phyloP scores from a whole-genome alignment of 495 filamentous ascomycete genomes.

The Penicillium riverlandense region DNA sequence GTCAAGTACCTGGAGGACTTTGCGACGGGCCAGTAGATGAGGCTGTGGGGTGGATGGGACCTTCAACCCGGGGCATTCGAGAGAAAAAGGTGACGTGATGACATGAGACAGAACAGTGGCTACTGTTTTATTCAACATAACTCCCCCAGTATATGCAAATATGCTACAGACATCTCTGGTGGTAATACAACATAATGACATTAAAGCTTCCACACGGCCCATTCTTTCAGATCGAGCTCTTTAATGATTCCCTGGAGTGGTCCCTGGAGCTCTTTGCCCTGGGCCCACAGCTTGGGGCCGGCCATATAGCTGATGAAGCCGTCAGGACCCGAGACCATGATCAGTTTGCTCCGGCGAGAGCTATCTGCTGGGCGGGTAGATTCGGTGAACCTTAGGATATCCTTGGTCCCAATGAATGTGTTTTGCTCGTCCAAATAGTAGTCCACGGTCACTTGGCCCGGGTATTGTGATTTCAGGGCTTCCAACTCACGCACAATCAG shows the following conservation, averaged over 20 bases:
- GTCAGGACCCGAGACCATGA: constrained; percentile 81
- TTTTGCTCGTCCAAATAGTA: constrained; percentile 78
- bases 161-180: constrained; percentile 9
- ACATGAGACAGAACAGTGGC: constrained; percentile 11
- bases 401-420: constrained; percentile 48
- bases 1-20: constrained; percentile 54
- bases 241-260: constrained; percentile 48
- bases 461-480: constrained; percentile 46
- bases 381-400: constrained; percentile 32
- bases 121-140: constrained; percentile 23
- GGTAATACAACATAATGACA: constrained; percentile 1
- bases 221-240: constrained; percentile 45
- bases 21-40: constrained; percentile 27
- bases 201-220: constrained; percentile 60
- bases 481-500: constrained; percentile 57
- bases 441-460: constrained; percentile 49
- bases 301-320: constrained; percentile 78
- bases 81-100: constrained; percentile 1
- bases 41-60: background rate
- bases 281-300: constrained; percentile 66
- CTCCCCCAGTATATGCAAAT: constrained; percentile 12
- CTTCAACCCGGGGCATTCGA: constrained; percentile 10
- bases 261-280: constrained; percentile 67
- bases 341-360: constrained; percentile 42
- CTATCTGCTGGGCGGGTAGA: constrained; percentile 11